Evolutionary conservation across 2,329 filamentous ascomycete genomes (phyloP).

Genomic region (Rhynchosporium graminicola): DNA sequence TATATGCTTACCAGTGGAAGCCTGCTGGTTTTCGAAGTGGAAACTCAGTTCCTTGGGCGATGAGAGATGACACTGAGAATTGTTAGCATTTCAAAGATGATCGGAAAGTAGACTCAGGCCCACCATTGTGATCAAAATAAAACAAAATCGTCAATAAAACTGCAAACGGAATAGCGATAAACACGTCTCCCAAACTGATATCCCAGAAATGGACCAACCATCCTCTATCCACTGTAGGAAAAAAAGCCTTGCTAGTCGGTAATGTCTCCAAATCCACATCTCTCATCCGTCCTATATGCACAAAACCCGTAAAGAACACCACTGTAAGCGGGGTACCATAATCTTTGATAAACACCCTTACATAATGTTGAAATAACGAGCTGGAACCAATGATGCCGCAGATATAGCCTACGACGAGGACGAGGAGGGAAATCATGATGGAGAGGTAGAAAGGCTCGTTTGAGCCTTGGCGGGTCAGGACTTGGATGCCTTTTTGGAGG

Average conservation of each 20-base stretch:
- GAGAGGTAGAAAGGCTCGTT: constrained; percentile 73
- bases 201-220: constrained; percentile 88
- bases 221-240: constrained; percentile 68
- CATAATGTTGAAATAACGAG: constrained; percentile 70
- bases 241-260: constrained; percentile 76
- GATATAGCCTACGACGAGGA: constrained; percentile 74
- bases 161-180: constrained; percentile 85
- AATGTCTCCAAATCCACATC: constrained; percentile 68
- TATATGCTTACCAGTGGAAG: constrained; percentile 66
- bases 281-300: constrained; percentile 83
- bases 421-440: constrained; percentile 72
- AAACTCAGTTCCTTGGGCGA: constrained; percentile 81
- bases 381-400: constrained; percentile 72
- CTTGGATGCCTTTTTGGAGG: constrained; percentile 86
- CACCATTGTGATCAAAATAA: constrained; percentile 88
- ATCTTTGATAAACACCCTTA: constrained; percentile 84
- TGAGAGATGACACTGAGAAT: constrained; percentile 70
- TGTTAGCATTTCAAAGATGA: constrained; percentile 5
- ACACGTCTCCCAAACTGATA: constrained; percentile 69
- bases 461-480: constrained; percentile 73
- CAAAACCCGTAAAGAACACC: constrained; percentile 87
- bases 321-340: constrained; percentile 83
- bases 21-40: constrained; percentile 78
- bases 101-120: constrained; percentile 23
- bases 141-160: constrained; percentile 81